These are phyloP conservation scores for Penicillium sp. DNA, from an alignment of 2,329 filamentous ascomycete species.

Conservation along the genomic window DNA sequence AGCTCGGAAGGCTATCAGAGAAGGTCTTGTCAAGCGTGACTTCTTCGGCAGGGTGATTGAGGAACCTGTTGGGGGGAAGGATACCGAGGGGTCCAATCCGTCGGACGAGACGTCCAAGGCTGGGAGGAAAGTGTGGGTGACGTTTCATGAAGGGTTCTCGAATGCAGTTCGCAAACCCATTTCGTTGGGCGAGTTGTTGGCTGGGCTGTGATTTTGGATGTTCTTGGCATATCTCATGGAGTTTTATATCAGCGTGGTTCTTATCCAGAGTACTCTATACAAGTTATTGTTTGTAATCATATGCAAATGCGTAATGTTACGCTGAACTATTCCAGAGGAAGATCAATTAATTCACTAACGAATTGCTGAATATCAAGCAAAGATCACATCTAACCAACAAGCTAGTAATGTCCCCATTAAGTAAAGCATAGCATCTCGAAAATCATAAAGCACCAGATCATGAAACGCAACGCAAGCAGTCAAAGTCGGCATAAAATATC, in stretches of 20 bases:
- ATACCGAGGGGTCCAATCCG: constrained; percentile 31
- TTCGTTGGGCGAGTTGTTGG: constrained; percentile 71
- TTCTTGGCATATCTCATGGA: constrained; percentile 6
- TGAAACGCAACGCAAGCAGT: background rate
- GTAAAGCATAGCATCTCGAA: background rate
- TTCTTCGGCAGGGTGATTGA: constrained; percentile 76
- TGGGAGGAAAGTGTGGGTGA: constrained; percentile 72
- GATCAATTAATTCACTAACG: background rate
- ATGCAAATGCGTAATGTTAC: background rate
- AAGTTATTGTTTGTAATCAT: background rate
- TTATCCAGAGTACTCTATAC: background rate
- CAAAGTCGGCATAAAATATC: constrained; percentile 4
- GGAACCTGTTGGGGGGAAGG: constrained; percentile 42
- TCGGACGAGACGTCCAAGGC: constrained; percentile 33
- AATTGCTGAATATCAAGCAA: background rate
- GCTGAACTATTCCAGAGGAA: background rate
- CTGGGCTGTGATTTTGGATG: constrained; percentile 29
- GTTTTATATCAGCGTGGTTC: background rate
- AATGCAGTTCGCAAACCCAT: constrained; percentile 90
- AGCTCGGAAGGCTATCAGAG: constrained; percentile 20
- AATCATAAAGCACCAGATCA: background rate
- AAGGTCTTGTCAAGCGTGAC: constrained; percentile 60
- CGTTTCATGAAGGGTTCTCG: constrained; percentile 82
- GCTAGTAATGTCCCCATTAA: background rate
- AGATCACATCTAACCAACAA: background rate